Percentiles rank a stretch among this genome's conserved stretches.
These are phyloP conservation scores for Exophiala sp. DNA, from an alignment of 2,329 filamentous ascomycete genomes.

Conservation along the genomic window DNA sequence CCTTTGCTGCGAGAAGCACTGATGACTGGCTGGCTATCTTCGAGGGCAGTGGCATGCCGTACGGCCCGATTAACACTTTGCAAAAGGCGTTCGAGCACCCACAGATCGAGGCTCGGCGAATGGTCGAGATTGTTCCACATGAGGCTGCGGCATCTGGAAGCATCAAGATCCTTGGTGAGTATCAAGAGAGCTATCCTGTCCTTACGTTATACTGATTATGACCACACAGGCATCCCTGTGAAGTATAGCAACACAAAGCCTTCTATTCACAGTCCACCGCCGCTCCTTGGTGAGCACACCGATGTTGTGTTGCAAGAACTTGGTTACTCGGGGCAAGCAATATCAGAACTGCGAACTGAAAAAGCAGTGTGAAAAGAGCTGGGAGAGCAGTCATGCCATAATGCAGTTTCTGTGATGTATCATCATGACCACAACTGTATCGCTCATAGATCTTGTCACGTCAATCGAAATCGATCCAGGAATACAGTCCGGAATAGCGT, in stretches of 20 bases:
- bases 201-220: background rate
- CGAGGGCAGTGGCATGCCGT: constrained; percentile 44
- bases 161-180: constrained; percentile 31
- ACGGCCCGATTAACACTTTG: constrained; percentile 47
- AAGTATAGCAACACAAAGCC: constrained; percentile 35
- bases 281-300: constrained; percentile 34
- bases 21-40: constrained; percentile 41
- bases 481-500: too few species aligned
- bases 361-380: background rate
- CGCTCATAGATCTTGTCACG: background rate
- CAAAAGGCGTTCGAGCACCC: constrained; percentile 45
- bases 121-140: constrained; percentile 34
- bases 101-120: constrained; percentile 40
- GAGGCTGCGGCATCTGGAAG: constrained; percentile 27
- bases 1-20: constrained; percentile 38
- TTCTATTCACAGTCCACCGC: constrained; percentile 28
- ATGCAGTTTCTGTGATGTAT: background rate
- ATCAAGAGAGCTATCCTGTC: background rate
- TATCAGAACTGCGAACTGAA: background rate
- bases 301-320: constrained; percentile 29
- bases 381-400: background rate
- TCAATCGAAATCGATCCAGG: too few species aligned
- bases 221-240: constrained; percentile 27
- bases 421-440: background rate
- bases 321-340: constrained; percentile 9